phyloP scores from a whole-genome alignment of 495 filamentous ascomycete genomes.

The Xylaria intraflava region DNA sequence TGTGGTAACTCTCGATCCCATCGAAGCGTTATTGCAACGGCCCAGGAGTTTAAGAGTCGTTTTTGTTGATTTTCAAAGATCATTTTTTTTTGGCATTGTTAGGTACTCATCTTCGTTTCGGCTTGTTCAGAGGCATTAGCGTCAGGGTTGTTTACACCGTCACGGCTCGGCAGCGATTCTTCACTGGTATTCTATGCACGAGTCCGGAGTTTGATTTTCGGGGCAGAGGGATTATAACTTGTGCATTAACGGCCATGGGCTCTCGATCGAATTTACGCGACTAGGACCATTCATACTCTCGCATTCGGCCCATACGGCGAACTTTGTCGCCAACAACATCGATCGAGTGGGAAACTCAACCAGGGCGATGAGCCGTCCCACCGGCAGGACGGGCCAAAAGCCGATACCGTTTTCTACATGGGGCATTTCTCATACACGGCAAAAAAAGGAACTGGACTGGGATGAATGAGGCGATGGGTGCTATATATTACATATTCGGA shows the following conservation, averaged over 20 bases:
- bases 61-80: neutral
- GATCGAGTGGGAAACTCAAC: constrained; percentile 2
- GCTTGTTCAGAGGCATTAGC: constrained; percentile 10
- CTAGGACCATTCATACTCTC: neutral
- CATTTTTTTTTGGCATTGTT: neutral
- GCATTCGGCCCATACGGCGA: constrained; percentile 1
- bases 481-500: constrained; percentile 10
- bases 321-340: neutral
- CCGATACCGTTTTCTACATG: neutral
- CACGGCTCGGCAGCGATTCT: constrained; percentile 6
- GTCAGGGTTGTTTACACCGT: constrained; percentile 12
- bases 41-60: constrained; percentile 4
- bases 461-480: constrained; percentile 3
- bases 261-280: constrained; percentile 4
- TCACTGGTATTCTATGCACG: constrained; percentile 4
- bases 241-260: constrained; percentile 7
- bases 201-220: constrained; percentile 7
- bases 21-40: constrained; percentile 8
- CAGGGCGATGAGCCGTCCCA: neutral
- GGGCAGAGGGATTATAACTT: constrained; percentile 4
- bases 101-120: constrained; percentile 7
- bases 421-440: constrained; percentile 10
- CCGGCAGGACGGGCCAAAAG: neutral
- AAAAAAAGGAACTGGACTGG: constrained; percentile 6
- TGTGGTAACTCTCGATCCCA: neutral